Evolutionary conservation across 2,329 filamentous ascomycete species (phyloP), one percentile per base, ranked within the genome.

Genomic region (Aspergillus sp.): DNA sequence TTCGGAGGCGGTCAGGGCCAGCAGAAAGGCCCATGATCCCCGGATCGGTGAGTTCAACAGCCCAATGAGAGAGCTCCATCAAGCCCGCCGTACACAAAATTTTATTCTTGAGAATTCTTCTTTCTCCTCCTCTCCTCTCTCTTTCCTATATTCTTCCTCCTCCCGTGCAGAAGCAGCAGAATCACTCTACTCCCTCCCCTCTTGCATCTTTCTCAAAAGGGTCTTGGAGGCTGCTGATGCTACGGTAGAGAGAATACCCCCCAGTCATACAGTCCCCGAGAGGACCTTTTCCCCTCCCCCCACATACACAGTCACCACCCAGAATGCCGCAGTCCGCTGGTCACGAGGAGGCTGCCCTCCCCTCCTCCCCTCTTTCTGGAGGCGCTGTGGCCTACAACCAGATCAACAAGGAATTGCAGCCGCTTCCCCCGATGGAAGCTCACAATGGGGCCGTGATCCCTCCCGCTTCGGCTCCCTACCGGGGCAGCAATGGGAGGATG

Each of bases 401-500:
- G 58, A 70, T 67, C 56, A 71, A 59, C 63, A 72, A 66, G 59
- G 71, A 75, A 62, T 64, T 71, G 59, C 71, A 72, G 49, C 65
- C 67, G 21, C 63, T 72, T 49, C 66, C 71, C 41, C 70, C 70
- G 51, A 71, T 74, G 63, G 70, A 68, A 11, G 62, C 70, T 47
- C 60, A 61, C 64, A 73, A 67, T 66, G 74, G 72, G 41, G 66
- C 76, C 58, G 63, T 80, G 60, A 78, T 79, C 49, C 78, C 82
- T 51, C 88, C 88, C 51, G 87, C 88, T 65, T 84, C 87, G 66
- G 84, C 87, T 68, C 84, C 84, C 70, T 80, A 86, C 65, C 77
- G 82, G 65, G 81, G 75, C 62, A 73, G 72, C 55, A 69, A 70
- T 65, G 85, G 88, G 71, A 83, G 84, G 60, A 83, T 90, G 72